phyloP scores from a whole-genome alignment of 495 filamentous ascomycete species.

The Penicillium paxilli region DNA sequence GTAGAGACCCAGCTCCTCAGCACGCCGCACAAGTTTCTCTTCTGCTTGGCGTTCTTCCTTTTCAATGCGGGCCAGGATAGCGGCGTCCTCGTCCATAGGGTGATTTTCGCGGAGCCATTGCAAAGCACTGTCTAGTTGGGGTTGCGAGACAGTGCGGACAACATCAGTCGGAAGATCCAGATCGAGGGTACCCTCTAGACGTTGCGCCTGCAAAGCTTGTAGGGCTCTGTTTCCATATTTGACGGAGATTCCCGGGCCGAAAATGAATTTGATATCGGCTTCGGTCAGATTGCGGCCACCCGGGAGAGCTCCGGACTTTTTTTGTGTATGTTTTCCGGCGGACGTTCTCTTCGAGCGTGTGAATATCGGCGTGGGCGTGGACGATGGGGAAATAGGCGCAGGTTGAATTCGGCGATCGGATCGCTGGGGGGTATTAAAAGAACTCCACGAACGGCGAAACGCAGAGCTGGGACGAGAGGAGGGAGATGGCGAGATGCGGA shows the following conservation, averaged over 20 bases:
- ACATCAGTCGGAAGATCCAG: slow-evolving; percentile 42
- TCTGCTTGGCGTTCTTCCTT: slow-evolving; percentile 48
- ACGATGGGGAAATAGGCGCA: neutral
- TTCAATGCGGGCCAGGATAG: slow-evolving; percentile 62
- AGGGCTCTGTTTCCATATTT: slow-evolving; percentile 64
- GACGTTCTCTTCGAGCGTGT: slow-evolving; percentile 27
- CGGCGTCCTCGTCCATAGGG: slow-evolving; percentile 74
- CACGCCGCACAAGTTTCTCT: slow-evolving; percentile 43
- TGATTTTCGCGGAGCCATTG: slow-evolving; percentile 66
- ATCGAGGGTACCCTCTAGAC: slow-evolving; percentile 74
- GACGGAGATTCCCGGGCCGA: slow-evolving; percentile 51
- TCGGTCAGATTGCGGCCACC: slow-evolving; percentile 40
- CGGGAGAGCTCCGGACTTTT: slow-evolving; percentile 6
- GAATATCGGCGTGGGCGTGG: neutral
- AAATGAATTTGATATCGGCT: slow-evolving; percentile 60
- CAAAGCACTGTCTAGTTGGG: slow-evolving; percentile 51
- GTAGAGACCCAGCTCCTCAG: slow-evolving; percentile 47
- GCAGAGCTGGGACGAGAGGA: slow-evolving; percentile 17
- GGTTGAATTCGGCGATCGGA: neutral
- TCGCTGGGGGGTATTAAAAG: slow-evolving; percentile 2
- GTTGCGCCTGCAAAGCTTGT: slow-evolving; percentile 68
- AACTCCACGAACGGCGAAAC: slow-evolving; percentile 16
- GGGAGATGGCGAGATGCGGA: slow-evolving; percentile 26
- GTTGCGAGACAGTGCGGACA: slow-evolving; percentile 38
- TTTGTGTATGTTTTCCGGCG: slow-evolving; percentile 9